Percentiles rank a stretch among this genome's conserved stretches.
phyloP scores from a whole-genome alignment of 257 asterid genomes.

The Nicotiana tomentosiformis region DNA sequence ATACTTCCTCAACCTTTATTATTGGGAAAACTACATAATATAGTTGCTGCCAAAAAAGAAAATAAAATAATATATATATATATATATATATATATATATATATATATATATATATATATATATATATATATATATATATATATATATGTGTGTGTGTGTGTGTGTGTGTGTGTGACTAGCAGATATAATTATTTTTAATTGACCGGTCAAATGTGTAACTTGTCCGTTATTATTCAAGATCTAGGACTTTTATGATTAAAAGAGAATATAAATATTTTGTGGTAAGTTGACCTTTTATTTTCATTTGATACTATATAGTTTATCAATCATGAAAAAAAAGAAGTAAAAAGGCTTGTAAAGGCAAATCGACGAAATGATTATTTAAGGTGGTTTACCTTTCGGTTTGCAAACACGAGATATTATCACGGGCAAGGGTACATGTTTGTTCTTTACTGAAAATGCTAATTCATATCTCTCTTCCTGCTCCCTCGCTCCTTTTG shows the following conservation, averaged over 20 bases:
- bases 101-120: too few relatives aligned
- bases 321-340: background rate
- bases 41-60: too few relatives aligned
- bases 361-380: slow-evolving; percentile 13
- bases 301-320: background rate
- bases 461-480: background rate
- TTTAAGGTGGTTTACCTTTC: slow-evolving; percentile 20
- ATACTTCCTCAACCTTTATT: too few relatives aligned
- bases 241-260: background rate
- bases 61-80: too few relatives aligned
- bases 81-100: too few relatives aligned
- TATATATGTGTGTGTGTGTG: too few relatives aligned
- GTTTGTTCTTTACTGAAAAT: background rate
- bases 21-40: too few relatives aligned
- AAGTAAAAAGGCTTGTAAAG: background rate
- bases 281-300: background rate
- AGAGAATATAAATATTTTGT: background rate
- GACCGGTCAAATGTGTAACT: too few relatives aligned
- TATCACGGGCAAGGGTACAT: slow-evolving; percentile 3
- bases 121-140: too few relatives aligned
- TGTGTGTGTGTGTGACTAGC: too few relatives aligned
- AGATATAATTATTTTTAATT: too few relatives aligned
- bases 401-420: slow-evolving; percentile 16
- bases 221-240: background rate
- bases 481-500: background rate